These are phyloP conservation scores for Jasminum sambac DNA, from an alignment of 257 asterid species.

Conservation along the genomic window DNA sequence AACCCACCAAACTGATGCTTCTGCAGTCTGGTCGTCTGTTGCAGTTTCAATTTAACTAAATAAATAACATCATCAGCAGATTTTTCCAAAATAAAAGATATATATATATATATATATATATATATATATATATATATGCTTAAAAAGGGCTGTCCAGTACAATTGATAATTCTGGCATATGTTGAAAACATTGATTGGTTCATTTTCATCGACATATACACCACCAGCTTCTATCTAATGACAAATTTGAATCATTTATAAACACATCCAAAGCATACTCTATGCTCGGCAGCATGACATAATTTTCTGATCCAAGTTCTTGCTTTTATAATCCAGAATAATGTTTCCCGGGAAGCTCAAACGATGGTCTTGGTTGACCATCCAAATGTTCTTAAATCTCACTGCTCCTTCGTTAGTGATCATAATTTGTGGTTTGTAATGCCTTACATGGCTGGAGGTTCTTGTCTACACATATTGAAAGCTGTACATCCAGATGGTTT, in stretches of 20 bases:
- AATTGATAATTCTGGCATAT: too few relatives aligned
- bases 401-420: slow-evolving; percentile 89
- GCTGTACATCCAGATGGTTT: slow-evolving; percentile 91
- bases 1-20: not conserved
- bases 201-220: too few relatives aligned
- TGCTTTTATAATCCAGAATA: slow-evolving; percentile 55
- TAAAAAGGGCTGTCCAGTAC: too few relatives aligned
- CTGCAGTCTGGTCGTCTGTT: too few relatives aligned
- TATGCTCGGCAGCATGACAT: slow-evolving; percentile 21
- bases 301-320: slow-evolving; percentile 30
- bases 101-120: too few relatives aligned
- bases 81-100: too few relatives aligned
- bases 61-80: too few relatives aligned
- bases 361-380: slow-evolving; percentile 95
- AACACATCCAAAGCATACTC: not conserved
- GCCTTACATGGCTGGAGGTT: slow-evolving; percentile 99
- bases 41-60: too few relatives aligned
- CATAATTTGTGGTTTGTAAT: slow-evolving; percentile 94
- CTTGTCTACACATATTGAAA: slow-evolving; percentile 92
- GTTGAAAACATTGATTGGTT: too few relatives aligned
- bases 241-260: too few relatives aligned
- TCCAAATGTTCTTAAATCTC: slow-evolving; percentile 90
- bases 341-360: slow-evolving; percentile 91
- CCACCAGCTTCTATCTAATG: not conserved
- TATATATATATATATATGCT: too few relatives aligned